A percentile compares a stretch with the other conserved stretches of the same genome.
These are phyloP conservation scores for Omphalotus guepiniiformis DNA, from an alignment of 768 basidiomycete genomes.

Conservation along the genomic window DNA sequence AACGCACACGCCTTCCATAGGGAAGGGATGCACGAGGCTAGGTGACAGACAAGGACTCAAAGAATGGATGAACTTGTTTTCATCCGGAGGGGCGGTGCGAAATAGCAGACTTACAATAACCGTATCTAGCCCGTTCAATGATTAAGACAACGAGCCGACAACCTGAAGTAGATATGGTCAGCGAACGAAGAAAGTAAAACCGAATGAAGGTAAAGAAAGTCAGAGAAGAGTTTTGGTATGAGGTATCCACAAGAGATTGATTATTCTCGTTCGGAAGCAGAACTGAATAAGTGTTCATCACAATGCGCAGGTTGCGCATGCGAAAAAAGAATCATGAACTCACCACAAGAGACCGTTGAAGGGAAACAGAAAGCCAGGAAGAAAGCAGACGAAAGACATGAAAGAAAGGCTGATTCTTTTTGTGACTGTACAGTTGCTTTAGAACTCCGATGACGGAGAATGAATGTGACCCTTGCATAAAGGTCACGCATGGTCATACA, in stretches of 20 bases:
- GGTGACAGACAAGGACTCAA: constrained; percentile 49
- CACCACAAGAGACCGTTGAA: no score
- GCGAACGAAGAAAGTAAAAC: constrained; percentile 1
- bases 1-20: constrained; percentile 29
- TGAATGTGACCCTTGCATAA: constrained; percentile 13
- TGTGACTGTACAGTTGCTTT: constrained; percentile 40
- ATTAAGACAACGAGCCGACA: background rate
- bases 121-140: background rate
- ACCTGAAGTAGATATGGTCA: background rate
- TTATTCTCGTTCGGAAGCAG: constrained; percentile 81
- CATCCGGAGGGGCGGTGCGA: constrained; percentile 34
- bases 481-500: no score
- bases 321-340: constrained; percentile 13
- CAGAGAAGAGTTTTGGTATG: constrained; percentile 53
- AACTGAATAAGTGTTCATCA: constrained; percentile 65
- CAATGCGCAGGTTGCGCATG: constrained; percentile 11
- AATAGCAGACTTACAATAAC: background rate
- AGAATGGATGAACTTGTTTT: constrained; percentile 86
- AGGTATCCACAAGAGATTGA: constrained; percentile 70
- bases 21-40: constrained; percentile 31
- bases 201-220: constrained; percentile 24
- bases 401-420: constrained; percentile 8
- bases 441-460: constrained; percentile 30
- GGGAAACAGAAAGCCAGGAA: no score
- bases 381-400: constrained; percentile 9